Evolutionary conservation across 2,329 filamentous ascomycete genomes (phyloP).

Genomic region (Bimuria novae-zelandiae): DNA sequence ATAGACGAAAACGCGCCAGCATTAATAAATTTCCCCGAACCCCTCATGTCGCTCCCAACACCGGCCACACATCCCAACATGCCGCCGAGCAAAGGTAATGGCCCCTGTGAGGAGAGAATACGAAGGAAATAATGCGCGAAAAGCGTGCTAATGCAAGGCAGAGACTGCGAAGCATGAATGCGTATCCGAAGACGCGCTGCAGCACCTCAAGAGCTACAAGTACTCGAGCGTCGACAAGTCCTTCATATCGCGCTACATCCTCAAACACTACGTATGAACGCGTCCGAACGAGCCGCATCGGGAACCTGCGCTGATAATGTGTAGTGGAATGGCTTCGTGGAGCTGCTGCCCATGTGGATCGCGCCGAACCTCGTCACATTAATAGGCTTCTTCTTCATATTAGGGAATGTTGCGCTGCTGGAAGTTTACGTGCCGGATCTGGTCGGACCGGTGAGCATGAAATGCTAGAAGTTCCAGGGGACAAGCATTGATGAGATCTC

Average conservation of each 20-base stretch:
- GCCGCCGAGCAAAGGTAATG: slow-evolving; percentile 43
- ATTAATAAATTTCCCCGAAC: slow-evolving; percentile 29
- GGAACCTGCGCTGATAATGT: slow-evolving; percentile 28
- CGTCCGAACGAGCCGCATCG: slow-evolving; percentile 6
- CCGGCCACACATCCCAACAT: slow-evolving; percentile 45
- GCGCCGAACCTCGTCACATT: slow-evolving; percentile 98
- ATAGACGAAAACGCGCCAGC: slow-evolving; percentile 4
- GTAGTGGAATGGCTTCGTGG: slow-evolving; percentile 96
- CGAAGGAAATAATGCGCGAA: background rate
- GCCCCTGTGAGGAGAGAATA: background rate
- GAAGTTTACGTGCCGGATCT: slow-evolving; percentile 86
- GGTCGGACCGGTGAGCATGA: slow-evolving; percentile 74
- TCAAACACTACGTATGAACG: slow-evolving; percentile 85
- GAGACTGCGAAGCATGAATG: slow-evolving; percentile 70
- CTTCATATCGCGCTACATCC: slow-evolving; percentile 87
- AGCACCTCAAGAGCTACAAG: slow-evolving; percentile 93
- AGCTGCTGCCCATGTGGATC: slow-evolving; percentile 91
- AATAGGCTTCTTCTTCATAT: slow-evolving; percentile 90
- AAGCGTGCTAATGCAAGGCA: slow-evolving; percentile 25
- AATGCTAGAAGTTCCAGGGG: background rate
- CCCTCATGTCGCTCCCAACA: slow-evolving; percentile 43
- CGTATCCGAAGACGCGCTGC: slow-evolving; percentile 86
- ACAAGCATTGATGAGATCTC: slow-evolving; percentile 16
- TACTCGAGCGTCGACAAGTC: slow-evolving; percentile 98
- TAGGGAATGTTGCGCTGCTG: slow-evolving; percentile 77